Evolutionary conservation across 2,329 filamentous ascomycete species (phyloP).

Genomic region (Colletotrichum cordylinicola): DNA sequence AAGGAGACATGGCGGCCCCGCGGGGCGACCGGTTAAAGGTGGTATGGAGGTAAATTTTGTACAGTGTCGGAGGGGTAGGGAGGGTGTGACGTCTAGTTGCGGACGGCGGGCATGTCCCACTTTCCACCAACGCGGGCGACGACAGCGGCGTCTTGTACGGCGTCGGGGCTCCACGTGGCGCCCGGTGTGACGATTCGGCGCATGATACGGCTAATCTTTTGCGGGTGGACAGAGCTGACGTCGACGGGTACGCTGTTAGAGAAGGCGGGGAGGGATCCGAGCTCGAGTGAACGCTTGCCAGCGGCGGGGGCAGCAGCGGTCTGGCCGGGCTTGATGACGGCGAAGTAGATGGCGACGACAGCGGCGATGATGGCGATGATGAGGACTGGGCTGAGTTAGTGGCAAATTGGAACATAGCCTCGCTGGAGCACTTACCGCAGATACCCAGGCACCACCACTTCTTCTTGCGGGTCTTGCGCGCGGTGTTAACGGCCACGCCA

Average conservation of each 20-base stretch:
- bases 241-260: constrained; percentile 26
- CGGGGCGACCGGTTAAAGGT: not conserved
- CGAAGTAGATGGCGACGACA: constrained; percentile 55
- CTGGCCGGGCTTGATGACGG: constrained; percentile 39
- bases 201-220: constrained; percentile 15
- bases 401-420: not conserved
- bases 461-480: constrained; percentile 82
- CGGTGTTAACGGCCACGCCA: constrained; percentile 80
- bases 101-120: constrained; percentile 16
- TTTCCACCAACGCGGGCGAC: constrained; percentile 1
- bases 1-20: not conserved
- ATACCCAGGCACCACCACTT: constrained; percentile 96
- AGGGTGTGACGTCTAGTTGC: not conserved
- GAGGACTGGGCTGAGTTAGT: constrained; percentile 41
- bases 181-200: constrained; percentile 16
- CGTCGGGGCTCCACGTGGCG: not conserved
- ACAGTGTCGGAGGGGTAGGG: not conserved
- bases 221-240: not conserved
- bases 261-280: constrained; percentile 30
- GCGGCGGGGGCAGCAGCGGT: constrained; percentile 24
- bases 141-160: not conserved
- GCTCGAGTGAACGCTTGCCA: constrained; percentile 31
- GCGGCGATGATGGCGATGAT: constrained; percentile 60
- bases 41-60: constrained; percentile 8
- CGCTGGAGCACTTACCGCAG: constrained; percentile 50